Conservation (phyloP, 1,284 basidiomycete genomes). For the Inonotus obliquus region DNA sequence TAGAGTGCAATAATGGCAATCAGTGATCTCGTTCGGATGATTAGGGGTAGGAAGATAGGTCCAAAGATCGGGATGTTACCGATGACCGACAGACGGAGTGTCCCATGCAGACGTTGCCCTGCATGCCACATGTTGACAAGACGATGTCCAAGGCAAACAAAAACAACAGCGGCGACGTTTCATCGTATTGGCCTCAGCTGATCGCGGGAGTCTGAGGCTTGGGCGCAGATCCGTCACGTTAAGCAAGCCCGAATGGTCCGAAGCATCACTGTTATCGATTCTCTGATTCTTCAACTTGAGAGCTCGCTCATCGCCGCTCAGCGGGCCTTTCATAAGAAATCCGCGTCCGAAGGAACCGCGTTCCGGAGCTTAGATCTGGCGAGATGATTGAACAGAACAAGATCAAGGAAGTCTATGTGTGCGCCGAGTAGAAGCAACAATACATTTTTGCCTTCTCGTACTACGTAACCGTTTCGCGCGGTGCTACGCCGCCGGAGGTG, state of each 20-base stretch:
- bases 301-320: background rate
- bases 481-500: constrained; percentile 9
- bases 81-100: background rate
- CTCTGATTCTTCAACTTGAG: background rate
- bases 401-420: constrained; percentile 1
- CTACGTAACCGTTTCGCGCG: background rate
- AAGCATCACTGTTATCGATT: background rate
- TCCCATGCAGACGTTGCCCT: constrained; percentile 11
- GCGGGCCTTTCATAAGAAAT: background rate
- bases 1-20: constrained; percentile 2
- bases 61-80: background rate
- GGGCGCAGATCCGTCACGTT: constrained; percentile 5
- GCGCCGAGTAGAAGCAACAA: background rate
- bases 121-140: constrained; percentile 12
- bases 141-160: background rate
- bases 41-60: background rate
- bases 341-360: constrained; percentile 9
- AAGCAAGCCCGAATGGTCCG: constrained; percentile 4
- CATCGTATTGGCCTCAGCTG: background rate
- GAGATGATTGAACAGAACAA: background rate
- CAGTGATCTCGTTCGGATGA: background rate
- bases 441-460: background rate
- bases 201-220: background rate
- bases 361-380: background rate
- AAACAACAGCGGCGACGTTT: background rate